A percentile compares a stretch with the other conserved stretches of the same genome.
Evolutionary conservation across 2,329 filamentous ascomycete genomes (phyloP).

Genomic region (Aspergillus fumigatiaffinis): DNA sequence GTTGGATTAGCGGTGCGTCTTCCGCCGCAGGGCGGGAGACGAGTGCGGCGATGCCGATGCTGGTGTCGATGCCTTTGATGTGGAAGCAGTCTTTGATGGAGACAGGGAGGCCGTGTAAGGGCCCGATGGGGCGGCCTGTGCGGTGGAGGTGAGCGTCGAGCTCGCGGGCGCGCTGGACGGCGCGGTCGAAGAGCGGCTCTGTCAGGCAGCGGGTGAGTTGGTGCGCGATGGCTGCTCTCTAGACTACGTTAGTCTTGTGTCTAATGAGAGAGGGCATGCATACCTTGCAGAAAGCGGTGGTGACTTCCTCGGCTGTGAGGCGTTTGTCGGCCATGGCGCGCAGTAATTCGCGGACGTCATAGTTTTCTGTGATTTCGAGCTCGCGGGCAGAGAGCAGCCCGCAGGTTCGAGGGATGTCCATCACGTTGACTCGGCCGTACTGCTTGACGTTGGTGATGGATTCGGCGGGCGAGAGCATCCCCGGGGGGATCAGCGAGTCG

Average conservation of each 20-base stretch:
- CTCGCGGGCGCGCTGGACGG: constrained; percentile 45
- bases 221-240: constrained; percentile 35
- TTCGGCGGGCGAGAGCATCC: constrained; percentile 33
- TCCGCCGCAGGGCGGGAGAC: constrained; percentile 55
- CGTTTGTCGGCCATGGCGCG: constrained; percentile 29
- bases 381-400: constrained; percentile 51
- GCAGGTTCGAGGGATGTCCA: constrained; percentile 50
- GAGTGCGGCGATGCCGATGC: constrained; percentile 57
- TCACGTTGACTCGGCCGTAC: constrained; percentile 38
- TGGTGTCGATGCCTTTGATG: constrained; percentile 48
- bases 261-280: neutral
- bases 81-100: constrained; percentile 47
- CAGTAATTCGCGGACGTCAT: constrained; percentile 42
- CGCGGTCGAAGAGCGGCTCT: constrained; percentile 50
- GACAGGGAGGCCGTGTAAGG: constrained; percentile 61
- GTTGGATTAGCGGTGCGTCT: constrained; percentile 56
- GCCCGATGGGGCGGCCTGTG: constrained; percentile 47
- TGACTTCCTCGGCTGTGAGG: constrained; percentile 44
- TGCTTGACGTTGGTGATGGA: constrained; percentile 30
- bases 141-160: constrained; percentile 45
- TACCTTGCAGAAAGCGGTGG: constrained; percentile 53
- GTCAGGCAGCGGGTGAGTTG: constrained; percentile 47
- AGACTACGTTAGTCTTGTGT: too few species aligned
- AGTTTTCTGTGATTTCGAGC: constrained; percentile 53
- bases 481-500: constrained; percentile 27